A percentile compares a stretch with the other conserved stretches of the same genome.
Evolutionary conservation across 768 basidiomycete species (phyloP).

Genomic region (Hypholoma sublateritium): DNA sequence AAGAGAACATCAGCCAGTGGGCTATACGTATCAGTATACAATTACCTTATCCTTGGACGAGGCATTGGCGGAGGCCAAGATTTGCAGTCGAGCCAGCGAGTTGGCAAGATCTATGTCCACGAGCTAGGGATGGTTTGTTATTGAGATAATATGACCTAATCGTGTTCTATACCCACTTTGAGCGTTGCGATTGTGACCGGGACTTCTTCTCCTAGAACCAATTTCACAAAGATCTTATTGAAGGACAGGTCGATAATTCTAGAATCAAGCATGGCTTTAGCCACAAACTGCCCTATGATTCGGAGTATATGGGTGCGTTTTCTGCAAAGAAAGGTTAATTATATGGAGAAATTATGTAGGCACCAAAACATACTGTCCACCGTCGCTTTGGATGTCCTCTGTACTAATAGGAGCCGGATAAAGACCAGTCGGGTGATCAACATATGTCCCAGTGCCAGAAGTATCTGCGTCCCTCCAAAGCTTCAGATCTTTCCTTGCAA

Average conservation of each 20-base stretch:
- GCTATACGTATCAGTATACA: too few species aligned
- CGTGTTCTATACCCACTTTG: constrained; percentile 47
- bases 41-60: constrained; percentile 55
- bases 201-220: constrained; percentile 84
- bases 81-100: constrained; percentile 79
- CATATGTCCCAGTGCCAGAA: constrained; percentile 61
- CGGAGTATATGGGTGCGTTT: constrained; percentile 85
- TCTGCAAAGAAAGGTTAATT: constrained; percentile 37
- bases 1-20: too few species aligned
- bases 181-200: constrained; percentile 82
- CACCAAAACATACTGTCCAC: constrained; percentile 60
- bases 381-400: constrained; percentile 70
- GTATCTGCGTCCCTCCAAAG: constrained; percentile 90
- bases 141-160: constrained; percentile 7
- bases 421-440: constrained; percentile 81
- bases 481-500: constrained; percentile 83
- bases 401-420: constrained; percentile 83
- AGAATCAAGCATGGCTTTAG: constrained; percentile 95
- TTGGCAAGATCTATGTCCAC: constrained; percentile 85
- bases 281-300: constrained; percentile 93
- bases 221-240: constrained; percentile 93
- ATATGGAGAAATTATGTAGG: neutral
- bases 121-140: constrained; percentile 43
- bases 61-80: constrained; percentile 48
- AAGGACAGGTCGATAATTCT: constrained; percentile 95